Percentiles rank a stretch among this genome's conserved stretches.
Conservation (phyloP, 2,329 filamentous ascomycete species). For the Calonectria montana region DNA sequence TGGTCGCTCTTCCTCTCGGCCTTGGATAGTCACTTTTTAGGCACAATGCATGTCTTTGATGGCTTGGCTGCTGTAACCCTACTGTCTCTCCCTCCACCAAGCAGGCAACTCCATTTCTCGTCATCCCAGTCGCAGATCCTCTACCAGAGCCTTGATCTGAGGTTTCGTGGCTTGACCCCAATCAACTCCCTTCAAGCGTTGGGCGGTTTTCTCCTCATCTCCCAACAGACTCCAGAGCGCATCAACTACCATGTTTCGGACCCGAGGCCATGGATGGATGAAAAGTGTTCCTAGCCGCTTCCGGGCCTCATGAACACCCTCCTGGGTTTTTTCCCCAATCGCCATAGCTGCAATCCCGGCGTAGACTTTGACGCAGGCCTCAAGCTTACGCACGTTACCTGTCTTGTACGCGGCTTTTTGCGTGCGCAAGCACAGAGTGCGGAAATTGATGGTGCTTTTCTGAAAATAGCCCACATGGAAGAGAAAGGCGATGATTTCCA, state of each 20-base stretch:
- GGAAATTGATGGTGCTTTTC: constrained; percentile 56
- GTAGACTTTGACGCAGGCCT: constrained; percentile 85
- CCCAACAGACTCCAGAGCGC: constrained; percentile 65
- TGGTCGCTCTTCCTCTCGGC: constrained; percentile 16
- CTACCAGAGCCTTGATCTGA: constrained; percentile 56
- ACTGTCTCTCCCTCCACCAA: constrained; percentile 12
- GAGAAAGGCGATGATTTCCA: constrained; percentile 83
- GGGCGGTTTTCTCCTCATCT: constrained; percentile 41
- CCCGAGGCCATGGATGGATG: constrained; percentile 83
- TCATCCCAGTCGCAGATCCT: constrained; percentile 53
- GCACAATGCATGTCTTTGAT: constrained; percentile 28
- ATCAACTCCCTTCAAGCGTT: constrained; percentile 63
- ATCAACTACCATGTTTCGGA: constrained; percentile 71
- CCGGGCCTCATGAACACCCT: constrained; percentile 63
- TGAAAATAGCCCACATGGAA: constrained; percentile 70
- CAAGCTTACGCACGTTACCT: constrained; percentile 82
- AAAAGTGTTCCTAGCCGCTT: constrained; percentile 80
- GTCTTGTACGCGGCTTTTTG: constrained; percentile 88
- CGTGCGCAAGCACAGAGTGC: constrained; percentile 73
- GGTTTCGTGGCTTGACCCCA: constrained; percentile 67
- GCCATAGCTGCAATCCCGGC: constrained; percentile 67
- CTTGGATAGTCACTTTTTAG: constrained; percentile 31
- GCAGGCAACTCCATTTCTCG: constrained; percentile 12
- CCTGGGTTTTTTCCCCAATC: constrained; percentile 49
- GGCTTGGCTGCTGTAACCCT: constrained; percentile 20